Conservation (phyloP, 176 grass and related monocot genomes). For the Bothriochloa decipiens region DNA sequence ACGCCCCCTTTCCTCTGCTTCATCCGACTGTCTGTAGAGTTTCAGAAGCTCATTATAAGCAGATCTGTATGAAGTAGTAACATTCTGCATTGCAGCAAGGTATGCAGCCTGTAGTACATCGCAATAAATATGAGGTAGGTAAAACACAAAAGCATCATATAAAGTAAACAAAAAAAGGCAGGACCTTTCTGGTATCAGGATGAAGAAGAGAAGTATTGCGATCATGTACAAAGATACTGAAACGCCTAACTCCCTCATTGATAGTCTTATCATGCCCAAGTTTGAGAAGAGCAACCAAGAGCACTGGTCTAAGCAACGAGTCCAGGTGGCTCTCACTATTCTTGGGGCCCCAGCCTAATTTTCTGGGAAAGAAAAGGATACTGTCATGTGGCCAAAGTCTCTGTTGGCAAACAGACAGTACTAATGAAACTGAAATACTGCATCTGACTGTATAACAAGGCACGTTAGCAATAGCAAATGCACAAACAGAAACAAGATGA, state of each 20-base stretch:
- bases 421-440: slow-evolving; percentile 10
- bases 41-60: slow-evolving; percentile 79
- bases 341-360: slow-evolving; percentile 84
- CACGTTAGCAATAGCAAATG: slow-evolving; percentile 27
- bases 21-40: slow-evolving; percentile 61
- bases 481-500: slow-evolving; percentile 21
- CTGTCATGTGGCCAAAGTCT: slow-evolving; percentile 2
- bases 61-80: slow-evolving; percentile 61
- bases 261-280: slow-evolving; percentile 69
- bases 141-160: not conserved
- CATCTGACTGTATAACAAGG: slow-evolving; percentile 29
- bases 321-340: slow-evolving; percentile 68
- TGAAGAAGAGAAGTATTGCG: slow-evolving; percentile 63
- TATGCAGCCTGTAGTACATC: slow-evolving; percentile 72
- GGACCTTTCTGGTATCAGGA: slow-evolving; percentile 86
- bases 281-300: slow-evolving; percentile 72
- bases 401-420: not conserved
- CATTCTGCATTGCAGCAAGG: slow-evolving; percentile 80
- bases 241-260: slow-evolving; percentile 72
- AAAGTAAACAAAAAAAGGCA: slow-evolving; percentile 38
- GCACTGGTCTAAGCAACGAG: slow-evolving; percentile 69
- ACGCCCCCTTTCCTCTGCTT: slow-evolving; percentile 65
- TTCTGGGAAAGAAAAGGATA: slow-evolving; percentile 53
- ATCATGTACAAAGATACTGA: slow-evolving; percentile 64
- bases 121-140: slow-evolving; percentile 13